These are phyloP conservation scores for Citrus australasica DNA, from an alignment of 345 rosid genomes.

Conservation along the genomic window DNA sequence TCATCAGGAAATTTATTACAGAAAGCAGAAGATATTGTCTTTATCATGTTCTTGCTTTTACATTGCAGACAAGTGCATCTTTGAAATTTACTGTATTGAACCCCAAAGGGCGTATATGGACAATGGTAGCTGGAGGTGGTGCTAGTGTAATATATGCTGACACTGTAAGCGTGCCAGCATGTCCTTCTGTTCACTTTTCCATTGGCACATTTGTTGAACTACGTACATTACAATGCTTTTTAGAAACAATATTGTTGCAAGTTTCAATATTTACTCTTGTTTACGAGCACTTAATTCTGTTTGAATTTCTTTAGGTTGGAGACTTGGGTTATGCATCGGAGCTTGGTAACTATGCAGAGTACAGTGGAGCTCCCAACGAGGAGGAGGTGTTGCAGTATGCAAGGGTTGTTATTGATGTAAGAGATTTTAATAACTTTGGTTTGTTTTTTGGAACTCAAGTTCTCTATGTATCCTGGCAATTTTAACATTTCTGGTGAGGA, in stretches of 20 bases:
- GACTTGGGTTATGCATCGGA: conserved; percentile 97
- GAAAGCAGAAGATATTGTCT: not conserved
- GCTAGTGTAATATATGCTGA: conserved; percentile 99
- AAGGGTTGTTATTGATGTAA: conserved; percentile 91
- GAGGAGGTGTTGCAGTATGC: conserved; percentile 98
- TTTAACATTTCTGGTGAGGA: not conserved
- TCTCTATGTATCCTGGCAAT: not conserved
- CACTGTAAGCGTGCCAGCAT: conserved; percentile 48
- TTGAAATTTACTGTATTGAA: conserved; percentile 93
- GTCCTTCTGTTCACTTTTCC: not conserved
- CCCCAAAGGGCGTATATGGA: conserved; percentile 96
- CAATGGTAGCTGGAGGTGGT: conserved; percentile 99
- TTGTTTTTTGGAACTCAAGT: not conserved
- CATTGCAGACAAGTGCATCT: conserved; percentile 87
- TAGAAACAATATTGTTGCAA: not conserved
- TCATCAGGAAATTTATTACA: not conserved
- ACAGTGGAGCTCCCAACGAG: conserved; percentile 98
- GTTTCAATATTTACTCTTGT: not conserved
- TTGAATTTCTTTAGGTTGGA: conserved; percentile 61
- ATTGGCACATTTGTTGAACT: not conserved
- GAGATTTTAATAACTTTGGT: conserved; percentile 18
- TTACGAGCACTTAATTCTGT: not conserved
- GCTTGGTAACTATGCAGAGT: conserved; percentile 96
- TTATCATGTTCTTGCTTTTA: conserved; percentile 9
- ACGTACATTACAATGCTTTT: not conserved